Conservation (phyloP, 2,329 filamentous ascomycete genomes). For the Aspergillus sp. region DNA sequence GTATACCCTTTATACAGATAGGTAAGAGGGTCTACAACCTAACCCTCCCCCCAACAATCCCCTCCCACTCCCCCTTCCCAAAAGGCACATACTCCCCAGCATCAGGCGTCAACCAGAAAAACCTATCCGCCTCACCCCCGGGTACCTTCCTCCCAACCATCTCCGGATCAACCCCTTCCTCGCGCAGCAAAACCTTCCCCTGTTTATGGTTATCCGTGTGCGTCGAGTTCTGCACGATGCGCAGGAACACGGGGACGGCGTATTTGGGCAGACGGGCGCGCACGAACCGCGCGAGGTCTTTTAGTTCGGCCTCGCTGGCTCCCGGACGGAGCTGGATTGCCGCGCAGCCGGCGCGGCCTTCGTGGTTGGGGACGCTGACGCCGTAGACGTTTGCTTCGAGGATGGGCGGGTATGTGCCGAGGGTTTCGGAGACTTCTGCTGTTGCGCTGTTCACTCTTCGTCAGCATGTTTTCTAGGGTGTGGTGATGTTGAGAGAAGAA, state of each 20-base stretch:
- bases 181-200: conserved; percentile 72
- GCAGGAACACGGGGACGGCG: conserved; percentile 74
- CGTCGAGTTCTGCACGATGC: conserved; percentile 57
- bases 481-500: background rate
- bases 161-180: conserved; percentile 66
- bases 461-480: background rate
- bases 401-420: conserved; percentile 64
- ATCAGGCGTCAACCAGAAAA: conserved; percentile 56
- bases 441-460: conserved; percentile 46
- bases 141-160: conserved; percentile 51
- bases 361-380: conserved; percentile 66
- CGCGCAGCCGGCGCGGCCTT: conserved; percentile 69
- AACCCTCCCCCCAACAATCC: conserved; percentile 50
- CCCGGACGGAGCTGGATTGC: conserved; percentile 60
- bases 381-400: conserved; percentile 73
- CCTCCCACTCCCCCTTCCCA: conserved; percentile 62
- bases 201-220: conserved; percentile 74
- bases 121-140: conserved; percentile 49
- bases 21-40: conserved; percentile 43
- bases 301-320: conserved; percentile 56
- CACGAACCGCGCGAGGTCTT: conserved; percentile 62
- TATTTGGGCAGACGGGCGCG: conserved; percentile 69
- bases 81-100: conserved; percentile 64
- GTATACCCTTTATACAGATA: background rate
- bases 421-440: conserved; percentile 67